Evolutionary conservation across 768 basidiomycete genomes (phyloP).

Genomic region (Collybia mongolica): DNA sequence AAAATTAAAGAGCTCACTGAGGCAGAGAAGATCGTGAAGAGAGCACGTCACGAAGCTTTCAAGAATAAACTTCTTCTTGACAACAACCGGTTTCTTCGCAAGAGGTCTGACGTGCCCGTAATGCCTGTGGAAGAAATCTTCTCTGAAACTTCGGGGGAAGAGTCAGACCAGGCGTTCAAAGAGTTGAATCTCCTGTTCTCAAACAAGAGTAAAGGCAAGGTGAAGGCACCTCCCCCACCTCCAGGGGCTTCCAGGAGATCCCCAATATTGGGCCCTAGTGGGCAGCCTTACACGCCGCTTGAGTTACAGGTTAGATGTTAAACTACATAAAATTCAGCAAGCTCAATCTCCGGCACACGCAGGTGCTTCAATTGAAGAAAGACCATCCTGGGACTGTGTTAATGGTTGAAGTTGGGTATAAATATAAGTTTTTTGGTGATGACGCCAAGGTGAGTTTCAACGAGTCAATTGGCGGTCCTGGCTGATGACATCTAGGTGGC

Average conservation of each 20-base stretch:
- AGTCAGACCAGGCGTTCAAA: conserved; percentile 45
- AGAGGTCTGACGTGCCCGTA: conserved; percentile 15
- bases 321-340: not conserved
- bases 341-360: not conserved
- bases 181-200: conserved; percentile 49
- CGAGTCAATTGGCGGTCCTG: not conserved
- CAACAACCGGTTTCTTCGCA: conserved; percentile 35
- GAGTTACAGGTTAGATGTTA: conserved; percentile 59
- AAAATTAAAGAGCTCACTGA: conserved; percentile 9
- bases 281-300: conserved; percentile 70
- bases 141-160: conserved; percentile 34
- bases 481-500: conserved; percentile 49
- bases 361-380: conserved; percentile 61
- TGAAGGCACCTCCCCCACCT: conserved; percentile 20
- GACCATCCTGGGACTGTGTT: conserved; percentile 66
- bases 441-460: conserved; percentile 64
- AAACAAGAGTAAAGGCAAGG: conserved; percentile 33
- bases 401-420: conserved; percentile 85
- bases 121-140: conserved; percentile 17
- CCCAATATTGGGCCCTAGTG: conserved; percentile 62
- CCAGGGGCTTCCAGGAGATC: conserved; percentile 30
- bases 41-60: conserved; percentile 39
- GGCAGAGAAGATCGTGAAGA: conserved; percentile 20
- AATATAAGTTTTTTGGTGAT: conserved; percentile 78
- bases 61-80: conserved; percentile 50